A percentile compares a stretch with the other conserved stretches of the same genome.
These are phyloP conservation scores for Thelephora terrestris DNA, from an alignment of 1,284 basidiomycete genomes.

Conservation along the genomic window DNA sequence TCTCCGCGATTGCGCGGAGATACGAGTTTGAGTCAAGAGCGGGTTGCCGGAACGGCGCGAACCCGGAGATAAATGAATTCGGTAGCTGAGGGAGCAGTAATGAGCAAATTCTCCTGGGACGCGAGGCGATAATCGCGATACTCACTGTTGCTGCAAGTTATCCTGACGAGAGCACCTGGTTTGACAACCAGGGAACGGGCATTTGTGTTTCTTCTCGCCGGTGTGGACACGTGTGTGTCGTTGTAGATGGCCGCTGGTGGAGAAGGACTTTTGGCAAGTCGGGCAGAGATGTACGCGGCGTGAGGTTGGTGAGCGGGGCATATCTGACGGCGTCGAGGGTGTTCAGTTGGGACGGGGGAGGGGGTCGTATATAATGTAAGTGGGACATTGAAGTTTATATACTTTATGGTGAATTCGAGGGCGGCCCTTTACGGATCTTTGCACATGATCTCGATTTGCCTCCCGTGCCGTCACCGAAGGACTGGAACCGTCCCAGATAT, in stretches of 20 bases:
- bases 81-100: constrained; percentile 36
- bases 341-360: no score
- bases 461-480: no score
- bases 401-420: no score
- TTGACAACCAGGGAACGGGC: constrained; percentile 75
- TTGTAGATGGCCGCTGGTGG: constrained; percentile 76
- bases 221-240: constrained; percentile 77
- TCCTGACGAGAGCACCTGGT: constrained; percentile 74
- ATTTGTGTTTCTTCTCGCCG: constrained; percentile 72
- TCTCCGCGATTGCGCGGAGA: no score
- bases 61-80: constrained; percentile 63
- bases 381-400: no score
- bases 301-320: no score
- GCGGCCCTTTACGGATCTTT: no score
- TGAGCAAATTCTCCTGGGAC: neutral
- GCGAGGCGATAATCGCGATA: constrained; percentile 13
- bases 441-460: no score
- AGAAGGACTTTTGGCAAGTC: constrained; percentile 50
- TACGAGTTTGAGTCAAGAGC: no score
- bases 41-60: constrained; percentile 33
- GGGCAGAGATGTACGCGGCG: constrained; percentile 28
- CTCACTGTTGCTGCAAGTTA: constrained; percentile 77
- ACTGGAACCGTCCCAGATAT: no score
- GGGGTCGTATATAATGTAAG: no score
- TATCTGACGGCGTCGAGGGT: no score